These are phyloP conservation scores for Mycena vulgaris DNA, from an alignment of 768 basidiomycete genomes.

Conservation along the genomic window DNA sequence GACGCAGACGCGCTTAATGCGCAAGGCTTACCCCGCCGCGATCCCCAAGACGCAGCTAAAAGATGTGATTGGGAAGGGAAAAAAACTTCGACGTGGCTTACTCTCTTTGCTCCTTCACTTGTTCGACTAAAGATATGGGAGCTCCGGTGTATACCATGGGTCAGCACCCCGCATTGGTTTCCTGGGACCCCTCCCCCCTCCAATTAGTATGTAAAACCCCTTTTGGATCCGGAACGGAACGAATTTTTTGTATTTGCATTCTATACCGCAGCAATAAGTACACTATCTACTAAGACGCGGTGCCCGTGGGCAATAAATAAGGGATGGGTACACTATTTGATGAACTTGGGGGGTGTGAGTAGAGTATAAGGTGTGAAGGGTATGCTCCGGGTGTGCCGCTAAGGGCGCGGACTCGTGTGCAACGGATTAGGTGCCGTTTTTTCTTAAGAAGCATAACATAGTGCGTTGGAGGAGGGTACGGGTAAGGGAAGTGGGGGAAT, in stretches of 20 bases:
- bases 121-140: slow-evolving; percentile 11
- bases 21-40: slow-evolving; percentile 66
- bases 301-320: slow-evolving; percentile 16
- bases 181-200: slow-evolving; percentile 13
- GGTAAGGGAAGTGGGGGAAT: slow-evolving; percentile 10
- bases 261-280: slow-evolving; percentile 15
- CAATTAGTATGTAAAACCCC: slow-evolving; percentile 15
- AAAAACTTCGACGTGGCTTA: slow-evolving; percentile 16
- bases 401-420: slow-evolving; percentile 8
- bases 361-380: slow-evolving; percentile 12
- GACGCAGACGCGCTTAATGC: slow-evolving; percentile 65
- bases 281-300: slow-evolving; percentile 14
- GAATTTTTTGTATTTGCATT: slow-evolving; percentile 14
- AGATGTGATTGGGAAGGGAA: slow-evolving; percentile 51
- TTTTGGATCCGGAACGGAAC: slow-evolving; percentile 15
- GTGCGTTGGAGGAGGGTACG: slow-evolving; percentile 15
- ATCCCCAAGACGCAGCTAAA: slow-evolving; percentile 68
- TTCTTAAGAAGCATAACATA: slow-evolving; percentile 11
- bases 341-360: slow-evolving; percentile 10
- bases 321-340: slow-evolving; percentile 14
- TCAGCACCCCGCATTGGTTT: slow-evolving; percentile 15
- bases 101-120: slow-evolving; percentile 15
- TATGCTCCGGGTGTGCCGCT: slow-evolving; percentile 12
- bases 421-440: slow-evolving; percentile 12
- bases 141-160: slow-evolving; percentile 10